phyloP scores from a whole-genome alignment of 805 yeast genomes.

The Spathaspora girioi region DNA sequence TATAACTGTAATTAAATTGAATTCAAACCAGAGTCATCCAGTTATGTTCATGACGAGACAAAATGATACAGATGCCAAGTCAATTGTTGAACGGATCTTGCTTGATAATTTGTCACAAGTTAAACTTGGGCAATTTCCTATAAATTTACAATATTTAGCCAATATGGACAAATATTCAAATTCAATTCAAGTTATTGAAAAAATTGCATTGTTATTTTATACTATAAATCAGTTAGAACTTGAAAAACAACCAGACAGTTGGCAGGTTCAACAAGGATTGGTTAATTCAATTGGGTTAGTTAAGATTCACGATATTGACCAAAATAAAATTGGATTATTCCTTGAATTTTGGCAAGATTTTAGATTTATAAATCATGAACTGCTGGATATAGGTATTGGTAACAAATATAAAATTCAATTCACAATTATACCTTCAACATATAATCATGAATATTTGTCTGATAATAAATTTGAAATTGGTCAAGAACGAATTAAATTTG shows the following conservation, averaged over 20 bases:
- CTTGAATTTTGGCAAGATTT: constrained; percentile 35
- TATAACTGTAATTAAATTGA: constrained; percentile 3
- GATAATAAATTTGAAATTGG: constrained; percentile 7
- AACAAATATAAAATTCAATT: constrained; percentile 18
- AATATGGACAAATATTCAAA: constrained; percentile 24
- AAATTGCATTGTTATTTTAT: constrained; percentile 24
- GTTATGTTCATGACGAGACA: constrained; percentile 15
- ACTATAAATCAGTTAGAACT: constrained; percentile 23
- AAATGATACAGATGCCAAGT: constrained; percentile 4
- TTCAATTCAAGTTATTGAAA: constrained; percentile 26
- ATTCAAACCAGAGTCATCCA: constrained; percentile 7
- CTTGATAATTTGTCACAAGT: constrained; percentile 19
- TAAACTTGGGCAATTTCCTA: constrained; percentile 28
- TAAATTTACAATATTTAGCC: constrained; percentile 33
- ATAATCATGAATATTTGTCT: constrained; percentile 17
- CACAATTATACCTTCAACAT: constrained; percentile 13
- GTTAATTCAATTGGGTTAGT: constrained; percentile 23
- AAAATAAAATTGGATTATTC: constrained; percentile 27
- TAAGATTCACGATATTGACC: constrained; percentile 19
- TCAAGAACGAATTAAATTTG: constrained; percentile 11
- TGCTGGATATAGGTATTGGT: constrained; percentile 9
- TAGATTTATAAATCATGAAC: constrained; percentile 23
- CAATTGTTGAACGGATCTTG: constrained; percentile 27
- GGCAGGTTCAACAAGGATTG: constrained; percentile 21
- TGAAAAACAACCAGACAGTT: constrained; percentile 11